These are phyloP conservation scores for Penicillium sp. DNA, from an alignment of 2,329 filamentous ascomycete species.

Conservation along the genomic window DNA sequence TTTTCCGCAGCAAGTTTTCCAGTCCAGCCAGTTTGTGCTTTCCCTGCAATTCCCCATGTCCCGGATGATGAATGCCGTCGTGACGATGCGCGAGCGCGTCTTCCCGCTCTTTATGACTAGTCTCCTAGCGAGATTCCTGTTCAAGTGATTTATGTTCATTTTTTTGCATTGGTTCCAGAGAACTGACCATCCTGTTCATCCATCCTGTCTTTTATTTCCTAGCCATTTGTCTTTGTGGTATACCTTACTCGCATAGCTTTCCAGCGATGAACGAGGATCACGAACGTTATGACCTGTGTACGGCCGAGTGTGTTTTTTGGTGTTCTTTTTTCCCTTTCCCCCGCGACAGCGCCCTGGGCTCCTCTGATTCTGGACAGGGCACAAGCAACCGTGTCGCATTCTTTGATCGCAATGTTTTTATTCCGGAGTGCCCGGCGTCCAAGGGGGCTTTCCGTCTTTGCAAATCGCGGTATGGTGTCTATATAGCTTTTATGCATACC, in stretches of 20 bases:
- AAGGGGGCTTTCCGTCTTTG: conserved; percentile 8
- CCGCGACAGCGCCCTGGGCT: background rate
- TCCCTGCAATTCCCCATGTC: conserved; percentile 8
- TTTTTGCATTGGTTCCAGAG: conserved; percentile 2
- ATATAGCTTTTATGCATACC: conserved; percentile 15
- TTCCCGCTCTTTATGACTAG: conserved; percentile 16
- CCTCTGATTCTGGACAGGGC: background rate
- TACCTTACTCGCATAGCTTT: conserved; percentile 37
- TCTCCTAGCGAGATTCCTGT: conserved; percentile 13
- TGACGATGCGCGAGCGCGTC: conserved; percentile 23
- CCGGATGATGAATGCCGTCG: conserved; percentile 26
- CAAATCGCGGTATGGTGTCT: conserved; percentile 14
- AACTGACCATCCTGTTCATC: background rate
- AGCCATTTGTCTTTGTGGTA: conserved; percentile 28
- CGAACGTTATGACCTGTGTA: conserved; percentile 40
- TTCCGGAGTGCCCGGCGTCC: conserved; percentile 15
- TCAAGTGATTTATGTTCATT: conserved; percentile 10
- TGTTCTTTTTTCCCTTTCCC: conserved; percentile 14
- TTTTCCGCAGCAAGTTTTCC: conserved; percentile 16
- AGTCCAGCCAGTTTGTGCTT: conserved; percentile 1
- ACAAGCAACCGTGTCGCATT: conserved; percentile 12
- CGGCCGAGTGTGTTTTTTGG: conserved; percentile 29
- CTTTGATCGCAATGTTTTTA: conserved; percentile 9
- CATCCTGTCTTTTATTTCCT: conserved; percentile 10
- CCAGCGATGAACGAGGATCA: conserved; percentile 40